Percentiles rank a stretch among this genome's conserved stretches.
Evolutionary conservation across 192 early-diverging fungal genomes (phyloP).

Genomic region (Gaertneriomyces sp.): DNA sequence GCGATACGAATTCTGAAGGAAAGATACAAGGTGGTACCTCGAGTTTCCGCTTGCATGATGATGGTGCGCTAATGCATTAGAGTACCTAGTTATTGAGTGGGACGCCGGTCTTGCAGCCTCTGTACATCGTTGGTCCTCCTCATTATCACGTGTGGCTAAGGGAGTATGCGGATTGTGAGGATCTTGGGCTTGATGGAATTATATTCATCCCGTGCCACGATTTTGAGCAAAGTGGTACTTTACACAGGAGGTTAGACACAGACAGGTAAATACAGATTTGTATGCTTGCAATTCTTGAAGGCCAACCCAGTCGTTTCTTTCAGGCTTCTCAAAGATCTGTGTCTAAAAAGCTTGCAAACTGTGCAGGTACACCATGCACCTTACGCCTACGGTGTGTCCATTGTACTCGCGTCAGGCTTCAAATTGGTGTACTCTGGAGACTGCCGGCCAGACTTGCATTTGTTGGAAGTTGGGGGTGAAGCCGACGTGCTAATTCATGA

Average conservation of each 20-base stretch:
- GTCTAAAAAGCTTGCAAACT: conserved; percentile 55
- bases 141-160: conserved; percentile 57
- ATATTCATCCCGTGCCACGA: conserved; percentile 35
- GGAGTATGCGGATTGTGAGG: conserved; percentile 68
- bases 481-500: conserved; percentile 83
- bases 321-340: conserved; percentile 29
- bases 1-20: conserved; percentile 67
- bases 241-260: neutral
- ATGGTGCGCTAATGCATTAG: neutral
- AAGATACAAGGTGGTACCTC: conserved; percentile 54
- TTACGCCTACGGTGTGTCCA: conserved; percentile 72
- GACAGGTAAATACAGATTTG: neutral
- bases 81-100: neutral
- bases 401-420: conserved; percentile 69
- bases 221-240: no score
- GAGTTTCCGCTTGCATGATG: no score
- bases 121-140: conserved; percentile 52
- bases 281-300: neutral
- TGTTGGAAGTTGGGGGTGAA: conserved; percentile 65
- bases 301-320: neutral
- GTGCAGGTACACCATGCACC: conserved; percentile 81
- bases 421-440: conserved; percentile 88
- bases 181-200: conserved; percentile 55
- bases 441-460: conserved; percentile 76
- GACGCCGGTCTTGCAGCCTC: neutral